Evolutionary conservation across 2,329 filamentous ascomycete species (phyloP).

Genomic region (Cladosporium oxysporum): DNA sequence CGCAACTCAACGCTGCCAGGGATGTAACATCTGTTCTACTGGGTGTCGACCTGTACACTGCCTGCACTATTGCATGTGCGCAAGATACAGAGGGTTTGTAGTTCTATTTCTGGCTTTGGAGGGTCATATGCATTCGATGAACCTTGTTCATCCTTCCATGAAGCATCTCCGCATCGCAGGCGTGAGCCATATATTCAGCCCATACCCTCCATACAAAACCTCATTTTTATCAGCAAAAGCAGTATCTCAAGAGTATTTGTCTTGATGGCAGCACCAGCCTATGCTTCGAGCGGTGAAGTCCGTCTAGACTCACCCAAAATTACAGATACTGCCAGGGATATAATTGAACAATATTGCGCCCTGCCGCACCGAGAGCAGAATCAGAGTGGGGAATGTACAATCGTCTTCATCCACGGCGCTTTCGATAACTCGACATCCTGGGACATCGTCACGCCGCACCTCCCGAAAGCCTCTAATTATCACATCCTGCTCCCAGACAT

Average conservation of each 20-base stretch:
- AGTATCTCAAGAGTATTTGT: background rate
- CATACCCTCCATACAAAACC: background rate
- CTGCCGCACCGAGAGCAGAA: background rate
- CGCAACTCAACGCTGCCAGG: background rate
- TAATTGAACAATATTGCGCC: background rate
- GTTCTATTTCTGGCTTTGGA: background rate
- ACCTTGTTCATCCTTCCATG: background rate
- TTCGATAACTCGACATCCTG: constrained; percentile 18
- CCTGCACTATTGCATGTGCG: background rate
- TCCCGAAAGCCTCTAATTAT: constrained; percentile 22
- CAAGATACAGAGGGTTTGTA: background rate
- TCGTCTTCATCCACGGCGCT: constrained; percentile 1
- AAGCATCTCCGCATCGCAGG: background rate
- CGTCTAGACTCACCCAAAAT: no score
- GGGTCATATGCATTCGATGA: background rate
- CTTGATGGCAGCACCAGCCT: background rate
- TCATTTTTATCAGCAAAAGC: background rate
- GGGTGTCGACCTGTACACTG: background rate
- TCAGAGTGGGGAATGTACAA: background rate
- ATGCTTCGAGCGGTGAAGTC: background rate
- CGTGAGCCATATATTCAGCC: background rate
- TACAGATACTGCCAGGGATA: background rate
- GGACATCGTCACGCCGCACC: constrained; percentile 28
- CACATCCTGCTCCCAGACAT: constrained; percentile 32
- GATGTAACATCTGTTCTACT: background rate